Evolutionary conservation across 2,329 filamentous ascomycete species (phyloP), one percentile per base, ranked within the genome.

Genomic region (Graphium sp.): DNA sequence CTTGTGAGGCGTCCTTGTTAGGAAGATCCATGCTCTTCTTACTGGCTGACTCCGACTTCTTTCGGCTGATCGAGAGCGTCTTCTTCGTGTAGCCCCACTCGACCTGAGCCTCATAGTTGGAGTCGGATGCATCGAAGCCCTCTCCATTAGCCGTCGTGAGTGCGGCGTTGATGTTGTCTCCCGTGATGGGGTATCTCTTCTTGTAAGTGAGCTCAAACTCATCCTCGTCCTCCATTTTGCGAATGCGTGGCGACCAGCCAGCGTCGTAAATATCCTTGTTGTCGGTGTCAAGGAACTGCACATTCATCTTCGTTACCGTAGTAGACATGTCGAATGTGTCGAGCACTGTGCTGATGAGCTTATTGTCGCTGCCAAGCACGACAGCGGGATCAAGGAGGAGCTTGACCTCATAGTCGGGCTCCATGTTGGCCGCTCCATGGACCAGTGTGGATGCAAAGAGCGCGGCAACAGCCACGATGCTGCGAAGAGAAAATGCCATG

Each of bases 201-300:
- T 54, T 54, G 39, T 51, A 54, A 5, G 48, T 54, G n/a, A 52
- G 36, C 37, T 52, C 50, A 26, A 50, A 47, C 12, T 42, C 39
- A 22, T 32, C 30, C 21, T 47, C 38, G 27, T 38, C 41, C 34
- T 53, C 46, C 5, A 31, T 41, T 30, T 50, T 53, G 36, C 50
- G 48, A 31, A 54, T 48, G 28, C 50, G 49, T 12, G 40, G 40
- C 32, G 39, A 50, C 50, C 49, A 54, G 28, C 44, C 47, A 18
- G 41, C 35, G 19, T 36, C 42, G 37, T 48, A 47, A 29, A 53
- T 39, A 5, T 48, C 42, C 34, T 50, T 33, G 24, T 25, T 10
- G 31, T 34, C 33, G 14, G 39, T 53, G 36, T 54, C 50, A 22
- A 52, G 39, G 38, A 49, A 54, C 32, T 52, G 49, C 18, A 52